Base-by-base conservation (phyloP, 345 rosid species). In the Pugionium cornutum region DNA sequence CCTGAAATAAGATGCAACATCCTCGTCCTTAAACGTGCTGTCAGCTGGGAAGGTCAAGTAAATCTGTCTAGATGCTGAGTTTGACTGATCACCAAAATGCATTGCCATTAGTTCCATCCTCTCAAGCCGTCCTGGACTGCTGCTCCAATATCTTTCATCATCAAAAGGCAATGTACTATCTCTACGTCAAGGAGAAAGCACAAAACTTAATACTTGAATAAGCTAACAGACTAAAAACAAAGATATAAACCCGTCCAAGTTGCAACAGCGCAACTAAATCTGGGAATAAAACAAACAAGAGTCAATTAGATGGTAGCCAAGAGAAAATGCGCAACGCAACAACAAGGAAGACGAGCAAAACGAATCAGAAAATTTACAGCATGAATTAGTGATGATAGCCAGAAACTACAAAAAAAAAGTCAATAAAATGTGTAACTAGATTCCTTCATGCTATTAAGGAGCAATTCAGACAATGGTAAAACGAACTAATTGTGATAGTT, bases 11-110 rank as follows among this genome's bases (percentile, higher is more conserved):
- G 81, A 84, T 11, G 97, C 88, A 71, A 94, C 96, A 66, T 94
- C 97, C 71, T 94, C 97, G 47, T 88, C 99, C 76, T 81, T 94
- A 75, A 94, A 88, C 9, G 88, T 78, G 82, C 97, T 94, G 26
- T 94, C 96, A 39, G 96, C 91, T 26, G 97, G 99, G 78, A 94
- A 94, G 51, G 97, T 94, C 80, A 94, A 77, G 81, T 88, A 94
- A 54, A 94, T 90, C 85, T 90, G 96, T 62, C 88, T 88, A 2
- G 94, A 80, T 11, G 89, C 90, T 1, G 96, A 77, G 74, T 72
- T 82, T 7, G 82, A 77, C 81, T 76, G 86, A 46, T 88, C 96
- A 45, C 81, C 89, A 78, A 82, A 68, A 18, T 84, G 76, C 69
- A 83, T 75, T 66, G 75, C 68, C 64, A 80, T 87, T 70, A 87